Evolutionary conservation across 2,329 filamentous ascomycete species (phyloP), one percentile per base, ranked within the genome.

Genomic region (Geoglossum cookeanum): DNA sequence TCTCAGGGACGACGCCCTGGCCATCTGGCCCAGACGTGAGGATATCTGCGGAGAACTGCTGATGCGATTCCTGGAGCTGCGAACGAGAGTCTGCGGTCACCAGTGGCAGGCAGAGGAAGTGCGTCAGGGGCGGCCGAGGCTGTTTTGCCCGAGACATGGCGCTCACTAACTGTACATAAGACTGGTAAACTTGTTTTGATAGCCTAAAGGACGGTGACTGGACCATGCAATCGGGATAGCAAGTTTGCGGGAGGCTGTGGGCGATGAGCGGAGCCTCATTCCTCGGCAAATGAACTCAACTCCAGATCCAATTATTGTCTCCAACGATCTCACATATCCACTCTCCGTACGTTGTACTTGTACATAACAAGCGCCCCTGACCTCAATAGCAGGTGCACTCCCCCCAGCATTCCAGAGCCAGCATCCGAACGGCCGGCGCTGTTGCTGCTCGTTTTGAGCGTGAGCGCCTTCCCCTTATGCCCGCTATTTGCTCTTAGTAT

Each of bases 51-150:
- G 72, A 75, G 66, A 94, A 90, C 5, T 73, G 65, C 4, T 74
- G 69, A 3, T 94, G 68, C 22, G 77, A 81, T 2, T 69, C 67
- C n/a, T 79, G 73, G 0, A 95, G 75, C 65, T 89, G 82, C 0
- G 78, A 74, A 13, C 79, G 74, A 1, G 83, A 85, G 6, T 68
- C 55, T 0, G 72, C 57, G 1, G 78, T 86, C 54, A 84, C 74
- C 5, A 96, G 77, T 1, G 89, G 84, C 55, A 91, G 72, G 68
- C 82, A 87, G 52, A 90, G 72, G 65, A 90, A 90, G 69, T 90
- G 86, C 3, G 85, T 90, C 29, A 81, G 74, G 9, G 70, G 69
- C 7, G 73, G 69, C 59, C 61, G 29, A 56, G 35, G 17, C 3
- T 32, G 48, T 33, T 52, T 52, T 13, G 9, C 27, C 9, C 15